phyloP scores from a whole-genome alignment of 2,329 filamentous ascomycete species.

The Xylaria arbuscula region DNA sequence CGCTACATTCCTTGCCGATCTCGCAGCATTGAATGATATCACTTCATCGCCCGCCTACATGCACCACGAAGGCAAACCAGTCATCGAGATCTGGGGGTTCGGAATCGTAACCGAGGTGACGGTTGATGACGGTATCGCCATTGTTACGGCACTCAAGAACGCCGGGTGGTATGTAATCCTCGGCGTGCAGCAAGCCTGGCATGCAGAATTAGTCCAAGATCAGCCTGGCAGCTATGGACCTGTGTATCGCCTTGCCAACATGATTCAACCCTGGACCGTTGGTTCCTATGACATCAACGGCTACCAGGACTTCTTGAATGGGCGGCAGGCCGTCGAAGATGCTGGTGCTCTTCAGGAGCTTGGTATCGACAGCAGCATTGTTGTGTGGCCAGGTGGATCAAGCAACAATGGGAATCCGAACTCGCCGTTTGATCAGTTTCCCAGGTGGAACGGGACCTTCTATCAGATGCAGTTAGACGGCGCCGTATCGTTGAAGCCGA shows the following conservation, averaged over 20 bases:
- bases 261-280: constrained; percentile 47
- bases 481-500: constrained; percentile 43
- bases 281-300: constrained; percentile 41
- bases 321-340: constrained; percentile 44
- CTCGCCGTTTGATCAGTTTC: constrained; percentile 41
- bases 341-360: constrained; percentile 37
- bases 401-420: constrained; percentile 39
- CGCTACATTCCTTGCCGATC: constrained; percentile 41
- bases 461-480: constrained; percentile 45
- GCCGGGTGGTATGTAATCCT: constrained; percentile 46
- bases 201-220: constrained; percentile 42
- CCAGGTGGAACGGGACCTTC: constrained; percentile 45
- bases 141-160: constrained; percentile 43
- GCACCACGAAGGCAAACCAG: constrained; percentile 45
- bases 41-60: constrained; percentile 45
- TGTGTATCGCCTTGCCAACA: constrained; percentile 44
- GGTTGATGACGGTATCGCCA: constrained; percentile 41
- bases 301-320: constrained; percentile 42
- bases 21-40: constrained; percentile 39
- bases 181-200: constrained; percentile 46
- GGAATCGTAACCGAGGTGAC: constrained; percentile 42
- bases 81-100: constrained; percentile 46
- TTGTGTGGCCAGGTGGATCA: constrained; percentile 46
- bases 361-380: constrained; percentile 44
- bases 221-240: constrained; percentile 41